Evolutionary conservation across 176 grass and related monocot species (phyloP).

Genomic region (Cenchrus fungigraminus): DNA sequence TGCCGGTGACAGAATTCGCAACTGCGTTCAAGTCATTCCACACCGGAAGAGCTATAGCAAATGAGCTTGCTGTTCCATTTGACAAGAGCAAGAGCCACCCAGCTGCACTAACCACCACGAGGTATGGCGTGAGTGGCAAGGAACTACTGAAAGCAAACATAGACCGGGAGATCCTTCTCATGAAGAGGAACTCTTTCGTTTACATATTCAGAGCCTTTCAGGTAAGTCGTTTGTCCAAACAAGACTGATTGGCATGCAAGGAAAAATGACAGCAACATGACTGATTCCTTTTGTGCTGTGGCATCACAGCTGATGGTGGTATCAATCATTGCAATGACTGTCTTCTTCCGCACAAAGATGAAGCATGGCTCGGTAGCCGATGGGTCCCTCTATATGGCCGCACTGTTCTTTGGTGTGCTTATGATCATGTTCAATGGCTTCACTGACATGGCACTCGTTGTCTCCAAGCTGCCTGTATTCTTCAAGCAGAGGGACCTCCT

Average conservation of each 20-base stretch:
- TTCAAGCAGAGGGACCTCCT: conserved; percentile 92
- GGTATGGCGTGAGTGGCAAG: conserved; percentile 64
- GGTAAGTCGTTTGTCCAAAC: conserved; percentile 42
- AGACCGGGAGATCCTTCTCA: conserved; percentile 75
- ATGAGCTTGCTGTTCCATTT: conserved; percentile 64
- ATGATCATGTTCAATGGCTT: conserved; percentile 90
- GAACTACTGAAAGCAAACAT: conserved; percentile 85
- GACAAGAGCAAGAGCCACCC: conserved; percentile 80
- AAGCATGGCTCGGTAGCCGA: conserved; percentile 40
- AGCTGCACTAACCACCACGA: conserved; percentile 72
- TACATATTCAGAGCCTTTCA: conserved; percentile 82
- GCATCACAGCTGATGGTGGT: conserved; percentile 58
- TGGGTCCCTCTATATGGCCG: conserved; percentile 65
- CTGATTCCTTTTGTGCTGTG: conserved; percentile 33
- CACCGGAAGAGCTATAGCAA: conserved; percentile 48
- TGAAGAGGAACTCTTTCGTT: conserved; percentile 98
- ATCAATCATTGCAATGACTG: conserved; percentile 71
- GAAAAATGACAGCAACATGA: not conserved
- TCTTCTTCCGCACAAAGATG: conserved; percentile 91
- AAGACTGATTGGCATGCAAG: not conserved
- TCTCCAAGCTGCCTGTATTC: conserved; percentile 86
- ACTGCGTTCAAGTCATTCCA: conserved; percentile 67
- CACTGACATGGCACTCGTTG: conserved; percentile 66
- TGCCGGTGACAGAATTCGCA: conserved; percentile 70
- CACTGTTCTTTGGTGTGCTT: conserved; percentile 72